phyloP scores from a whole-genome alignment of 2,329 filamentous ascomycete genomes.

The Dothistroma septosporum region DNA sequence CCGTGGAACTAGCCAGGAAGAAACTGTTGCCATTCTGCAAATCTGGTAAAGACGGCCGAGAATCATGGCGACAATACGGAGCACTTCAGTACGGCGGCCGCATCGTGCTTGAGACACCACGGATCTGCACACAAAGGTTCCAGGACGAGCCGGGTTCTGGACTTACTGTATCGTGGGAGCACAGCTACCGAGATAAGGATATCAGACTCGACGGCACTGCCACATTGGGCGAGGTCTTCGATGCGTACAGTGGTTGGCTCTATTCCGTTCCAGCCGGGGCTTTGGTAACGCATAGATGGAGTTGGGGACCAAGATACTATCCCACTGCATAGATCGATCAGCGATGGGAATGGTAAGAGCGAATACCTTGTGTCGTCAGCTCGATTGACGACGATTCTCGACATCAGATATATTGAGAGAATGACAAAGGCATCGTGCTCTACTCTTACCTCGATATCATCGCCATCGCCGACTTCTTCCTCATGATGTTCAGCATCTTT shows the following conservation, averaged over 20 bases:
- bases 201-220: neutral
- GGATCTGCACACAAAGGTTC: neutral
- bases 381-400: no score
- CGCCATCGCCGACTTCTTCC: neutral
- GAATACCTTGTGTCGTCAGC: no score
- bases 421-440: neutral
- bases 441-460: neutral
- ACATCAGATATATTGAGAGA: neutral
- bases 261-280: neutral
- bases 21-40: neutral
- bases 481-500: neutral
- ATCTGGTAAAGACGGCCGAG: neutral
- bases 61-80: neutral
- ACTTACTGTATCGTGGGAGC: no score
- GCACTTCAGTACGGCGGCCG: neutral
- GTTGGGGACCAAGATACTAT: no score
- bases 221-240: neutral
- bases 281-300: neutral
- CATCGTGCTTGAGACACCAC: neutral
- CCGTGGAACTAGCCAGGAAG: neutral
- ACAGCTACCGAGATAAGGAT: neutral
- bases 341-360: no score
- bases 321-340: no score
- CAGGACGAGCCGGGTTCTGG: no score
- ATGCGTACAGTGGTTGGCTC: neutral